phyloP scores from a whole-genome alignment of 352 stramenopile genomes.

The Globisporangium paroecandrum region DNA sequence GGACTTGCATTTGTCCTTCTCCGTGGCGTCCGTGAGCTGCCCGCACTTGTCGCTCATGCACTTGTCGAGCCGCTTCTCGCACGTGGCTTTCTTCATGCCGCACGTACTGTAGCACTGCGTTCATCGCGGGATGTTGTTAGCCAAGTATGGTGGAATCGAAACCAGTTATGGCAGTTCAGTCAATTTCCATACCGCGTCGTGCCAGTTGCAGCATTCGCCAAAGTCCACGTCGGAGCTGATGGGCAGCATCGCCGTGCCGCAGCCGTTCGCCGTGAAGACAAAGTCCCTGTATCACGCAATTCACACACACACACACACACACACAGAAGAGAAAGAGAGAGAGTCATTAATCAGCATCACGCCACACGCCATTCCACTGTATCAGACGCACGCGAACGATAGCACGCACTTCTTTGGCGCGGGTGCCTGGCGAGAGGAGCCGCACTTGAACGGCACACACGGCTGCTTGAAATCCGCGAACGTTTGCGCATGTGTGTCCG shows the following conservation, averaged over 20 bases:
- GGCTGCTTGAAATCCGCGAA: constrained; percentile 26
- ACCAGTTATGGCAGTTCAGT: background rate
- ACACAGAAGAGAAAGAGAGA: background rate
- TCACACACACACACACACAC: background rate
- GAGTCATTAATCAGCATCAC: background rate
- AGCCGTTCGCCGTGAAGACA: constrained; percentile 74
- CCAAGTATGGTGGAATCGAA: background rate
- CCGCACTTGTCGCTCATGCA: constrained; percentile 67
- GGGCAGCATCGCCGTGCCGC: constrained; percentile 55
- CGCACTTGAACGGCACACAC: constrained; percentile 42
- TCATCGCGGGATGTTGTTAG: background rate
- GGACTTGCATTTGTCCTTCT: constrained; percentile 41
- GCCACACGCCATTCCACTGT: too few relatives aligned
- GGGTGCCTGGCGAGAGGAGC: constrained; percentile 11
- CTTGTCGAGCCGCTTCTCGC: constrained; percentile 67
- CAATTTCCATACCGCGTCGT: constrained; percentile 56
- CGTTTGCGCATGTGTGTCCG: background rate
- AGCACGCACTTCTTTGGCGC: constrained; percentile 31
- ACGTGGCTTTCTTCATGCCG: constrained; percentile 67
- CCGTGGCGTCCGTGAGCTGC: constrained; percentile 8
- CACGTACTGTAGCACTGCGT: constrained; percentile 75
- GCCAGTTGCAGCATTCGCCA: constrained; percentile 76
- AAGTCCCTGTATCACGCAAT: constrained; percentile 38
- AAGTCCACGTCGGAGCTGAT: constrained; percentile 49
- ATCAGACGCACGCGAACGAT: background rate